phyloP scores from a whole-genome alignment of 1,139 yeast genomes.

The Blastobotrys persicus region DNA sequence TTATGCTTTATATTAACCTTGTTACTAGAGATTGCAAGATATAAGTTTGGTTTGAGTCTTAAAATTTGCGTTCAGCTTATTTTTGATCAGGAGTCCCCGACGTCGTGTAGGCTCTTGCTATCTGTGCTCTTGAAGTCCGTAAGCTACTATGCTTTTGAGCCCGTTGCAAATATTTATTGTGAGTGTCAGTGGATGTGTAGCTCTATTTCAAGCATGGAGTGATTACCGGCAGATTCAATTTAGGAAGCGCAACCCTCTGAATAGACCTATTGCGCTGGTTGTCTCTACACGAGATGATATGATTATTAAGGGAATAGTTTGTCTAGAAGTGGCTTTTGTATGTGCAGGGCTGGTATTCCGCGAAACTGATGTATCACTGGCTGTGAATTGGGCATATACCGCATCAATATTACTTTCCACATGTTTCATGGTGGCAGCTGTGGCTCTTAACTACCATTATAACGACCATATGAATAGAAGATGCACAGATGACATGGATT shows the following conservation, averaged over 20 bases:
- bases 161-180: not conserved
- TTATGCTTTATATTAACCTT: too few relatives aligned
- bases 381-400: not conserved
- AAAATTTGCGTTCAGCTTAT: too few relatives aligned
- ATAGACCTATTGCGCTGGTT: not conserved
- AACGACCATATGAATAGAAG: not conserved
- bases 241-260: not conserved
- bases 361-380: not conserved
- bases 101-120: too few relatives aligned
- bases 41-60: too few relatives aligned
- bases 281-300: not conserved
- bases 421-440: not conserved
- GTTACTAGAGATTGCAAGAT: too few relatives aligned
- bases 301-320: not conserved
- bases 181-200: not conserved
- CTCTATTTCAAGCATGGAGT: not conserved
- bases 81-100: too few relatives aligned
- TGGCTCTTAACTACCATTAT: constrained; percentile 1
- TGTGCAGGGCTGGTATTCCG: constrained; percentile 1
- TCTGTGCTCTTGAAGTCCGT: too few relatives aligned
- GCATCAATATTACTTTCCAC: not conserved
- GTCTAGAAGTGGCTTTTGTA: not conserved
- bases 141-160: constrained; percentile 5
- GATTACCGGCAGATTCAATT: not conserved
- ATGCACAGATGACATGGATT: not conserved